These are phyloP conservation scores for Bathelium albidoporum DNA, from an alignment of 495 filamentous ascomycete genomes.

Conservation along the genomic window DNA sequence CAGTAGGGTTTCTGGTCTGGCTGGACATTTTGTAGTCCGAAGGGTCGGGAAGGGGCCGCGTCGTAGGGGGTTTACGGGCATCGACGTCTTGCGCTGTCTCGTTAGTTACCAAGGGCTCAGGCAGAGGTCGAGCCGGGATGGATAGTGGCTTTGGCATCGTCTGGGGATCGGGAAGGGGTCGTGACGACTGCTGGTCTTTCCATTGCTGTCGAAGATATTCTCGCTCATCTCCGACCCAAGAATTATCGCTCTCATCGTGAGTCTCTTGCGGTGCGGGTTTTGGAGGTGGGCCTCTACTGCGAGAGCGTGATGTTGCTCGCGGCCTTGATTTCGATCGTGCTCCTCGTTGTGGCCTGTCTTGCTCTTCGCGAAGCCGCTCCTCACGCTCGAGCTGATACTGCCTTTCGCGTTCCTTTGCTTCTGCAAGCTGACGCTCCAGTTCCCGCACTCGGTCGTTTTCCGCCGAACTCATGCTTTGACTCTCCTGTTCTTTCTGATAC, in stretches of 20 bases:
- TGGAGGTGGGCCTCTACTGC: conserved; percentile 26
- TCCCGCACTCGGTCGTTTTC: conserved; percentile 59
- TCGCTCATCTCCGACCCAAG: conserved; percentile 64
- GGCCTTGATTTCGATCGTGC: conserved; percentile 11
- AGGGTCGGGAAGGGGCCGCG: conserved; percentile 44
- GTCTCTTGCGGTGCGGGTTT: conserved; percentile 11
- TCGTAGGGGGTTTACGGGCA: neutral
- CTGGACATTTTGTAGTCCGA: conserved; percentile 28
- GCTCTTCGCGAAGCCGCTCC: conserved; percentile 35
- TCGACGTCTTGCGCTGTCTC: neutral
- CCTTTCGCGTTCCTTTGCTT: conserved; percentile 74
- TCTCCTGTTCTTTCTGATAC: conserved; percentile 53
- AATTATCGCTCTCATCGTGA: conserved; percentile 41
- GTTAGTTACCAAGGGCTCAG: conserved; percentile 24
- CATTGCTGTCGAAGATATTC: conserved; percentile 63
- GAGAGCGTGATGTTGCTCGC: conserved; percentile 16
- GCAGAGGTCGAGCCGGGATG: conserved; percentile 30
- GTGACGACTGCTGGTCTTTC: conserved; percentile 30
- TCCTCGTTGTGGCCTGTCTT: conserved; percentile 5
- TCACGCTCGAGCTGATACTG: conserved; percentile 77
- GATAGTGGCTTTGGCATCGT: conserved; percentile 25
- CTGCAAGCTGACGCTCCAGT: conserved; percentile 74
- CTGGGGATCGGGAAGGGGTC: conserved; percentile 24
- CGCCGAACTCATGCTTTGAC: conserved; percentile 22
- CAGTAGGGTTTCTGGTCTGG: conserved; percentile 9